Evolutionary conservation across 2,329 filamentous ascomycete genomes (phyloP).

Genomic region (Chalaropsis thielavioides): DNA sequence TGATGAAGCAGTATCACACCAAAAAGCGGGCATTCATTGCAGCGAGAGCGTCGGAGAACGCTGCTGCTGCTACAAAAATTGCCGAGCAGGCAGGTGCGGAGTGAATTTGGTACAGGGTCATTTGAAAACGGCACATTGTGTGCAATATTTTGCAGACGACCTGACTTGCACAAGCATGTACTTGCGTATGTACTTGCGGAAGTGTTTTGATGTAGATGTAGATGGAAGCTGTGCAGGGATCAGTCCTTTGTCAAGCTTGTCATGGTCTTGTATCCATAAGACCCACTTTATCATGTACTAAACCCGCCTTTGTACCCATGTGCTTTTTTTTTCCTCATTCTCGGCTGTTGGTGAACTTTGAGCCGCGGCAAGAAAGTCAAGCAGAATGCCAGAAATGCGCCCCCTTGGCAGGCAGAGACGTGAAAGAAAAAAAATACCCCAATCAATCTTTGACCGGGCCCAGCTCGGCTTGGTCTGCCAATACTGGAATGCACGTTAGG

Average conservation of each 20-base stretch:
- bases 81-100: constrained; percentile 5
- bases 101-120: neutral
- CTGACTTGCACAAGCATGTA: neutral
- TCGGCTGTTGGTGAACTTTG: constrained; percentile 5
- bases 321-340: neutral
- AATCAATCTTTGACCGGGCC: neutral
- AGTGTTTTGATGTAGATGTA: neutral
- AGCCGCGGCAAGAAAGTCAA: neutral
- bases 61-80: neutral
- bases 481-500: neutral
- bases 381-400: neutral
- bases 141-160: too few species aligned
- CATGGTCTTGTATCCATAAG: too few species aligned
- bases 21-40: constrained; percentile 34
- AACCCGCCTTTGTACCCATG: neutral
- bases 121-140: neutral
- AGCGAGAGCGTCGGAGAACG: constrained; percentile 19
- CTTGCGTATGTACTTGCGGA: neutral
- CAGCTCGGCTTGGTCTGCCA: neutral
- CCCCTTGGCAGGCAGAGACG: neutral
- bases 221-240: neutral
- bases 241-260: too few species aligned
- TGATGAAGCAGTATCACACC: constrained; percentile 37
- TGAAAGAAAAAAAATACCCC: neutral
- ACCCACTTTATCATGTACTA: neutral